Evolutionary conservation across 352 stramenopile genomes (phyloP).

Genomic region (Blastocystis sp.): DNA sequence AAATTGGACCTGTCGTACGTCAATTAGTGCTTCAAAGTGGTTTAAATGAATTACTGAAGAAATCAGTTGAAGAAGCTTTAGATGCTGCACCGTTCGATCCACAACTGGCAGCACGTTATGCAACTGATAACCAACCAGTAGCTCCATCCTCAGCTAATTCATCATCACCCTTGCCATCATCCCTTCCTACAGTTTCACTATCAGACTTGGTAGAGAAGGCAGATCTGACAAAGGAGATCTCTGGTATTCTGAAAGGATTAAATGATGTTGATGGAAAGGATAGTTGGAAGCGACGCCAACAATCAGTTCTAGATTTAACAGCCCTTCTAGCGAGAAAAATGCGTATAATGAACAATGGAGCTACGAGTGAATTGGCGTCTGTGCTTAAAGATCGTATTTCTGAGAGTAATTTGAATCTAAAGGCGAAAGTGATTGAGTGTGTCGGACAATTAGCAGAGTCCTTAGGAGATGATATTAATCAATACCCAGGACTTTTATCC

Average conservation of each 20-base stretch:
- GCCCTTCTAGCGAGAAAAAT: background rate
- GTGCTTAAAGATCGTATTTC: constrained; percentile 18
- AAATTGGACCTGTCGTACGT: constrained; percentile 23
- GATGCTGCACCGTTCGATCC: background rate
- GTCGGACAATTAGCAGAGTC: background rate
- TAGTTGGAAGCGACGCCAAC: constrained; percentile 33
- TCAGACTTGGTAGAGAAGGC: background rate
- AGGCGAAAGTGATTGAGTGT: constrained; percentile 15
- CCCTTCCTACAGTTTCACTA: background rate
- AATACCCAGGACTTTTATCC: background rate
- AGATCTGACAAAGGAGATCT: background rate
- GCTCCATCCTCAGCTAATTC: background rate
- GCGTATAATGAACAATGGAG: constrained; percentile 4
- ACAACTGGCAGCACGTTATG: background rate
- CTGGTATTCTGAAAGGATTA: background rate
- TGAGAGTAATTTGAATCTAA: constrained; percentile 45
- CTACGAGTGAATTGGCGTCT: background rate
- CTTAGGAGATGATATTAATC: background rate
- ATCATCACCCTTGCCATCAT: background rate
- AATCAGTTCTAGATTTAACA: constrained; percentile 20
- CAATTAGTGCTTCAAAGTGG: constrained; percentile 5
- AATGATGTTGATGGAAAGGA: constrained; percentile 24
- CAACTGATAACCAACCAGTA: background rate
- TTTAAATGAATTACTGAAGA: background rate
- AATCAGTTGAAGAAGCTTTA: background rate